A percentile compares a stretch with the other conserved stretches of the same genome.
phyloP scores from a whole-genome alignment of 2,329 filamentous ascomycete species.

The Epichloe glyceriae region DNA sequence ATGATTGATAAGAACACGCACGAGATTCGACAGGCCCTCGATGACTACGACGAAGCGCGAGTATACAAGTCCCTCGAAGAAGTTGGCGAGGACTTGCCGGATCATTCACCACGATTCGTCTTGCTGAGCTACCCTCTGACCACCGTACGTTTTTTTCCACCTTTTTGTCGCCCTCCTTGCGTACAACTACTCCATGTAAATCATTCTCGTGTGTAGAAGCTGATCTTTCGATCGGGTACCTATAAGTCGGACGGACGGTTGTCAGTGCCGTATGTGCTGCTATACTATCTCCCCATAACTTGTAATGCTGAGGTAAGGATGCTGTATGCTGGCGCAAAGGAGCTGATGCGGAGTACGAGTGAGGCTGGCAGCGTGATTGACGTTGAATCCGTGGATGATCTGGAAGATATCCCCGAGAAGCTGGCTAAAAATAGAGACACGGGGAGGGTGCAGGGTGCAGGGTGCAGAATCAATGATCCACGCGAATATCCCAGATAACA shows the following conservation, averaged over 20 bases:
- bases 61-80: slow-evolving; percentile 73
- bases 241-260: slow-evolving; percentile 64
- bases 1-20: slow-evolving; percentile 81
- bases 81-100: slow-evolving; percentile 78
- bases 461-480: background rate
- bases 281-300: slow-evolving; percentile 89
- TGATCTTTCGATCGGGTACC: no score
- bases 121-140: slow-evolving; percentile 75
- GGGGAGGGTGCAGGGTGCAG: background rate
- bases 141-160: background rate
- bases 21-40: slow-evolving; percentile 61
- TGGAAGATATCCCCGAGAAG: slow-evolving; percentile 67
- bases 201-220: no score
- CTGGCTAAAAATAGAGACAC: slow-evolving; percentile 20
- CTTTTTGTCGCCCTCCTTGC: background rate
- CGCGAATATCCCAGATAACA: background rate
- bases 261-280: slow-evolving; percentile 82
- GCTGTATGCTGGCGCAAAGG: slow-evolving; percentile 92
- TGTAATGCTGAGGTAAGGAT: slow-evolving; percentile 80
- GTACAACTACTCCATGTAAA: background rate
- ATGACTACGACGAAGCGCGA: slow-evolving; percentile 48
- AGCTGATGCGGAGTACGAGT: slow-evolving; percentile 84
- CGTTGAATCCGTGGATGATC: slow-evolving; percentile 65
- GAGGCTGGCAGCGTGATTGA: slow-evolving; percentile 85
- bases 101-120: slow-evolving; percentile 81